Percentiles rank a stretch among this genome's conserved stretches.
Conservation (phyloP, 768 basidiomycete species). For the Agaricus subrufescens region DNA sequence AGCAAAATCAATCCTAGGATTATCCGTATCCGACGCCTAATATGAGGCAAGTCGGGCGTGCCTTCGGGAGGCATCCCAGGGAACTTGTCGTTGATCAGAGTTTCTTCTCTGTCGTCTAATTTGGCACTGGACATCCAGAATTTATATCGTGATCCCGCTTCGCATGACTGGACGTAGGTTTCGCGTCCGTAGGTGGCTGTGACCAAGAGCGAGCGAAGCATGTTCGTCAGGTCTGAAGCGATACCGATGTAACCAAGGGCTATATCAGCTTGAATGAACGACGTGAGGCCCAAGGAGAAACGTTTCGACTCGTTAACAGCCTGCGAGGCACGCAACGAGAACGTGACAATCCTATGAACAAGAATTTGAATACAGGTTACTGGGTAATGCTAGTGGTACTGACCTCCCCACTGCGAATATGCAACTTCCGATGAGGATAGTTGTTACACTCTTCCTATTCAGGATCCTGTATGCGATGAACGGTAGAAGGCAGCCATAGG, state of each 20-base stretch:
- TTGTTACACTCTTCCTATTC: conserved; percentile 23
- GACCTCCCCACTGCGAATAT: conserved; percentile 31
- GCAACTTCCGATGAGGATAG: conserved; percentile 25
- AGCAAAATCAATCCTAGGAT: conserved; percentile 19
- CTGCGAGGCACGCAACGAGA: conserved; percentile 17
- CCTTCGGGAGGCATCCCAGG: conserved; percentile 19
- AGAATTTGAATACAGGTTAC: too few species aligned
- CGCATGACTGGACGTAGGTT: conserved; percentile 10
- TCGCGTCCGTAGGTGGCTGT: conserved; percentile 11
- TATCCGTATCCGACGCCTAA: conserved; percentile 25
- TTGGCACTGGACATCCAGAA: conserved; percentile 24
- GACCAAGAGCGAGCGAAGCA: conserved; percentile 11
- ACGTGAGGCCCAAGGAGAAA: conserved; percentile 8
- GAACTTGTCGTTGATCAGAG: conserved; percentile 26
- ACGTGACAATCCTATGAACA: conserved; percentile 16
- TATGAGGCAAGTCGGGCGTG: conserved; percentile 25
- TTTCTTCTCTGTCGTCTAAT: conserved; percentile 26
- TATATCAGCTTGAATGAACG: conserved; percentile 11
- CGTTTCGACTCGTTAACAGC: conserved; percentile 9
- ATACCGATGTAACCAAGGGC: conserved; percentile 12
- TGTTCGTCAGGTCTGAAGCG: conserved; percentile 3
- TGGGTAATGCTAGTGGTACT: neutral
- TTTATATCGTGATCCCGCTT: conserved; percentile 6
- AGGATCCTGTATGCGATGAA: conserved; percentile 23
- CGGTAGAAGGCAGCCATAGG: conserved; percentile 28